Conservation (phyloP, 352 stramenopile genomes). For the Peronospora destructor region DNA sequence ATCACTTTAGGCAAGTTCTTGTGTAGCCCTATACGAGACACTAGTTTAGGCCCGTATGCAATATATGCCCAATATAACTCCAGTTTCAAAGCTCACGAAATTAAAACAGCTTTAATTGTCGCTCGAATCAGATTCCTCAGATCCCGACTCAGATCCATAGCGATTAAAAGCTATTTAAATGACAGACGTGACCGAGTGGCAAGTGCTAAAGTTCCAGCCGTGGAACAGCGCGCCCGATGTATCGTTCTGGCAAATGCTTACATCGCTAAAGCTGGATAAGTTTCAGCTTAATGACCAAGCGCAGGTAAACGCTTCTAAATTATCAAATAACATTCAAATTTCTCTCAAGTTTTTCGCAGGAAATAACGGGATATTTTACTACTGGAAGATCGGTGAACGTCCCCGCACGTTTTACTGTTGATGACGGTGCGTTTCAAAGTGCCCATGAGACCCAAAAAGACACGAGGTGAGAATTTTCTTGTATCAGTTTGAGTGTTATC, state of each 20-base stretch:
- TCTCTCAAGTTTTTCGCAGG: constrained; percentile 18
- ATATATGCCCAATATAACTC: too few species aligned
- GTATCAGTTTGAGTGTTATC: neutral
- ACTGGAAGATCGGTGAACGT: constrained; percentile 53
- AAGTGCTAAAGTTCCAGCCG: constrained; percentile 70
- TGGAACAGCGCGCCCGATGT: constrained; percentile 78
- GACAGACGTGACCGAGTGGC: constrained; percentile 13
- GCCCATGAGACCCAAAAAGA: constrained; percentile 3
- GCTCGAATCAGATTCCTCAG: too few species aligned
- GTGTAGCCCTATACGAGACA: too few species aligned
- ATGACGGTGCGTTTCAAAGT: constrained; percentile 57
- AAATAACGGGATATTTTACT: constrained; percentile 58
- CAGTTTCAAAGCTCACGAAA: too few species aligned
- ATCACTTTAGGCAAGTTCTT: neutral
- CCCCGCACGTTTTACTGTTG: constrained; percentile 61
- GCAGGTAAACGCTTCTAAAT: constrained; percentile 29
- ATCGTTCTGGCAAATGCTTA: constrained; percentile 78
- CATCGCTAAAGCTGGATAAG: constrained; percentile 70
- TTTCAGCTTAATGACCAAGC: constrained; percentile 71
- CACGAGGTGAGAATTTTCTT: constrained; percentile 4
- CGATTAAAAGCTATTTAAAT: neutral
- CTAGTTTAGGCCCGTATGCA: too few species aligned
- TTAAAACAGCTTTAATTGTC: too few species aligned
- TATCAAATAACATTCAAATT: neutral
- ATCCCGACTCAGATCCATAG: too few species aligned